Evolutionary conservation across 345 rosid species (phyloP).

Genomic region (Bruguiera sexangula): DNA sequence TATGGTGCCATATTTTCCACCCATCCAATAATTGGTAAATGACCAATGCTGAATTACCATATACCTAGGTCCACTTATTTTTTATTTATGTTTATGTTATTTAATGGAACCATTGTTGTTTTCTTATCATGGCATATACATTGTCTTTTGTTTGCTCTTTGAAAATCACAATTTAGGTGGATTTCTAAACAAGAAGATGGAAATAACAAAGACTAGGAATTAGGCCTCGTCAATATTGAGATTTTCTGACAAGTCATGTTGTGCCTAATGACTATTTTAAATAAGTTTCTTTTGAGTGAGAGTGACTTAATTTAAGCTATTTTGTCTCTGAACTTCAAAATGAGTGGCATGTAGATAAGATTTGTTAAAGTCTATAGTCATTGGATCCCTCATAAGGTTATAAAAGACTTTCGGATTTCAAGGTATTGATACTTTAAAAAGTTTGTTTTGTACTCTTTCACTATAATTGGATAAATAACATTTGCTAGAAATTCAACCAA

Average conservation of each 20-base stretch:
- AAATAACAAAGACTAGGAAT: conserved; percentile 25
- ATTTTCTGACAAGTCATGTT: neutral
- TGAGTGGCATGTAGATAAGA: neutral
- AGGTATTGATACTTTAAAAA: neutral
- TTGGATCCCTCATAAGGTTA: neutral
- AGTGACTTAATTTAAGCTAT: neutral
- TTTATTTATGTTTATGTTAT: neutral
- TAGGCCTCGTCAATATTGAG: conserved; percentile 18
- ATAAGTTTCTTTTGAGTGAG: neutral
- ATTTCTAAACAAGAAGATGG: conserved; percentile 37
- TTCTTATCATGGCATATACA: neutral
- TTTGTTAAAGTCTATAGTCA: too few species aligned
- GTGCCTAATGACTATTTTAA: neutral
- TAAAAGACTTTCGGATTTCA: too few species aligned
- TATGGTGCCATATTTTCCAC: too few species aligned
- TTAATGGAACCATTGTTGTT: neutral
- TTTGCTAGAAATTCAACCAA: neutral
- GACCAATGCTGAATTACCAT: too few species aligned
- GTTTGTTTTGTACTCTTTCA: neutral
- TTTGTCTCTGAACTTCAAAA: neutral
- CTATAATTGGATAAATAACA: neutral
- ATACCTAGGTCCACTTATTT: neutral
- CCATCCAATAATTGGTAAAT: too few species aligned
- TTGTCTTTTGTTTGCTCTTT: neutral
- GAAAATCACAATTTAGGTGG: conserved; percentile 35